These are phyloP conservation scores for Eragrostis tef DNA, from an alignment of 202 grass and related monocot species.

Conservation along the genomic window DNA sequence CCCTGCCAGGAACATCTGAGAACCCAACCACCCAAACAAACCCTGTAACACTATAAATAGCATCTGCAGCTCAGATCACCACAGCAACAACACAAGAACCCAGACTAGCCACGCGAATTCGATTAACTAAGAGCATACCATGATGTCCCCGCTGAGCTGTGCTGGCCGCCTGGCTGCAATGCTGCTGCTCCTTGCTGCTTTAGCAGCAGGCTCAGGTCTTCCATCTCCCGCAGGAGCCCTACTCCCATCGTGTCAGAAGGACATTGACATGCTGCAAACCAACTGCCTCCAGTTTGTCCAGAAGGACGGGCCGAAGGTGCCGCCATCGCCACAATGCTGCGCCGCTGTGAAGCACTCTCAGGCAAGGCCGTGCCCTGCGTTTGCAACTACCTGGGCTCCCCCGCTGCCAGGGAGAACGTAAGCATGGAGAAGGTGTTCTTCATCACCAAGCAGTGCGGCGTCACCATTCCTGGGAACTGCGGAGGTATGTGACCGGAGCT, in stretches of 20 bases:
- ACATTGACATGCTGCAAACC: constrained; percentile 9
- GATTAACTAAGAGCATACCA: not conserved
- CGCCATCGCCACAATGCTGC: constrained; percentile 30
- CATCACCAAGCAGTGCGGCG: constrained; percentile 26
- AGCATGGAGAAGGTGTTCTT: constrained; percentile 44
- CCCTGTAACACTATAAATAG: constrained; percentile 29
- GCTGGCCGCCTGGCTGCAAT: not conserved
- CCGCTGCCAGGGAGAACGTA: not conserved
- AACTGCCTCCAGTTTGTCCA: constrained; percentile 33
- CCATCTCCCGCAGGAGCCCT: not conserved
- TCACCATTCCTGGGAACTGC: constrained; percentile 24
- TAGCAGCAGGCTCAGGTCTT: not conserved
- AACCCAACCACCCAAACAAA: not conserved
- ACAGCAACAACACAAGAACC: not conserved
- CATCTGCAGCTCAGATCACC: not conserved
- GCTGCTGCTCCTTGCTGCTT: not conserved
- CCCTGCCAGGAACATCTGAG: not conserved
- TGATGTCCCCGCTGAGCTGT: constrained; percentile 33
- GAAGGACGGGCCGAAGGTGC: not conserved
- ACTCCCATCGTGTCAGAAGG: not conserved
- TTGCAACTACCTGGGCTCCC: constrained; percentile 36
- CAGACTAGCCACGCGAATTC: not conserved
- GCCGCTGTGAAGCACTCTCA: not conserved
- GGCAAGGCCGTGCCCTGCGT: constrained; percentile 20
- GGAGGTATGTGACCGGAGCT: constrained; percentile 19